Base-by-base conservation (phyloP, 2,329 filamentous ascomycete genomes). In the Xylaria polymorpha region DNA sequence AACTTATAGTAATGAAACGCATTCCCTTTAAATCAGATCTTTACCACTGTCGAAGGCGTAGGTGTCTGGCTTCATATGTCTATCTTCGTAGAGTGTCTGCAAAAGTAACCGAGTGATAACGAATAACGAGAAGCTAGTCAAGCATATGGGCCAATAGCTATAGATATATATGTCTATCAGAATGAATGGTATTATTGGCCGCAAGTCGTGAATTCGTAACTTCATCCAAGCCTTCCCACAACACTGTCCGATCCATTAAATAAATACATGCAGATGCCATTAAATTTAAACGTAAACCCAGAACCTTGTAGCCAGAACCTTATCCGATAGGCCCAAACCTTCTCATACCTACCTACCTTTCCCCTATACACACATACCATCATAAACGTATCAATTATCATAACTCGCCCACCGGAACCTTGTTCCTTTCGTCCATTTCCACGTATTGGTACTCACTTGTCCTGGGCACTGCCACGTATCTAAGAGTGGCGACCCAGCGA, bases 201-300 rank as follows among this genome's bases (percentile, higher is more conserved):
- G 29, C 56, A 39, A 14, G 48, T 69, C 63, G 60, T 66, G 20
- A 58, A 58, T 35, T 66, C 66, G 51, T 68, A 53, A 58, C n/a
- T 6, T 59, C 37, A 18, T 66, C 44, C 58, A 46, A 46, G 20
- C 44, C 41, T 22, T 44, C 7, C 39, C 56, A 51, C 6, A 22
- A 8, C 53, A 20, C 18, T 37, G 6, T 37, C 22, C 12, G 50
- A 50, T 25, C 50, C 43, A 57, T 35, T 57, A 43, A 6, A 53
- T 25, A 53, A 10, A 22, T 37, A 35, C n/a, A 63, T 63, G 39
- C 43, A 58, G 35, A 64, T 53, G 60, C 35, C 59, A 41, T 67
- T 51, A 67, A 41, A 59, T 59, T 44, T 55, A 53, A 59, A 66
- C 51, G 37, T 51, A 48, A 58, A 20, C 55, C 59, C 53, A 64